A percentile compares a stretch with the other conserved stretches of the same genome.
Evolutionary conservation across 2,329 filamentous ascomycete species (phyloP).

Genomic region (Colletotrichum chlorophyti): DNA sequence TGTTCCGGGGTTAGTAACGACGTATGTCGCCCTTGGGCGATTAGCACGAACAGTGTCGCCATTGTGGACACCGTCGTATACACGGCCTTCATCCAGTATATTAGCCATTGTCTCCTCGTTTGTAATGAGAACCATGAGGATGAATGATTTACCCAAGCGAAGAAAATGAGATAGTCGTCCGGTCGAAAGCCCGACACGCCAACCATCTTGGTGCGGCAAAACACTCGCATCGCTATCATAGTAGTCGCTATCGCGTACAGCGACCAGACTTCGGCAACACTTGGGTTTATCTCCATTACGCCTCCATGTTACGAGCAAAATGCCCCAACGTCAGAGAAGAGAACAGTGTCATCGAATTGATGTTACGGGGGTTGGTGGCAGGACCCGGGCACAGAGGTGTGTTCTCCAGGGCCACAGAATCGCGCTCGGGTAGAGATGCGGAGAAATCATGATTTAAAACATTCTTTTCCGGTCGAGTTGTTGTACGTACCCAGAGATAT

Average conservation of each 20-base stretch:
- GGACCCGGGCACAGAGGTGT: no score
- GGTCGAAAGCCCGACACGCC: slow-evolving; percentile 38
- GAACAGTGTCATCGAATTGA: no score
- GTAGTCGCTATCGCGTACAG: slow-evolving; percentile 41
- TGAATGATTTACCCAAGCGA: slow-evolving; percentile 37
- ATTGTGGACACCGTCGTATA: slow-evolving; percentile 6
- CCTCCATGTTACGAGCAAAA: background rate
- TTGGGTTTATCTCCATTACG: slow-evolving; percentile 12
- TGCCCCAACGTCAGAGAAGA: no score
- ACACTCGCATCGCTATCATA: slow-evolving; percentile 39
- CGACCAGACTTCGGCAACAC: slow-evolving; percentile 42
- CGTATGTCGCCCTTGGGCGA: slow-evolving; percentile 38
- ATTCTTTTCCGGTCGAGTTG: no score
- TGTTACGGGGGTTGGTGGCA: no score
- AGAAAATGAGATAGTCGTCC: slow-evolving; percentile 42
- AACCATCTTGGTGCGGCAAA: slow-evolving; percentile 41
- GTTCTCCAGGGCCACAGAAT: no score
- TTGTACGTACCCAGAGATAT: no score
- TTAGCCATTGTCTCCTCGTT: no score
- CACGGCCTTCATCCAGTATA: no score
- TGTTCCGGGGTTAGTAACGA: slow-evolving; percentile 38
- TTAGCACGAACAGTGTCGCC: slow-evolving; percentile 33
- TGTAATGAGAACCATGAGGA: no score
- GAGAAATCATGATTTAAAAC: no score
- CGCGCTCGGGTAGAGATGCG: no score